Evolutionary conservation across 2,329 filamentous ascomycete genomes (phyloP).

Genomic region (Colletotrichum cereale): DNA sequence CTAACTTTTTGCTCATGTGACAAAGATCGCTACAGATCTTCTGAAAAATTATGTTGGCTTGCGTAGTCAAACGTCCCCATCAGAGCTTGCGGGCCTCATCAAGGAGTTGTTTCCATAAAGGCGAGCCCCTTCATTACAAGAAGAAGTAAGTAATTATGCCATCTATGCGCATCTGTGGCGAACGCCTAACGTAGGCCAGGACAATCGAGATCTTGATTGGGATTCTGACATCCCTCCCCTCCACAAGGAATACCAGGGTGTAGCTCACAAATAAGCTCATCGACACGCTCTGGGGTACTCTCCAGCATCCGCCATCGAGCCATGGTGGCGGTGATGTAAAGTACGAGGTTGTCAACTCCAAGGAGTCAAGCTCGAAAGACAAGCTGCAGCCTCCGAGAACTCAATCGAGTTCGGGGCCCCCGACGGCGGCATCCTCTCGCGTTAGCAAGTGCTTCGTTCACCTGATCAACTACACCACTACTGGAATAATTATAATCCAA

Average conservation of each 20-base stretch:
- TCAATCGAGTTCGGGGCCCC: constrained; percentile 56
- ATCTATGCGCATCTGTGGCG: neutral
- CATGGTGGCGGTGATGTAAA: constrained; percentile 57
- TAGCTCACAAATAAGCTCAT: constrained; percentile 64
- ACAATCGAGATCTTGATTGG: constrained; percentile 55
- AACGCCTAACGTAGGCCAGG: constrained; percentile 41
- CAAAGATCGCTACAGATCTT: constrained; percentile 50
- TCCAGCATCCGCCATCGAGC: constrained; percentile 65
- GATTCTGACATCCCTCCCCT: constrained; percentile 54
- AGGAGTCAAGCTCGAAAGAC: constrained; percentile 38
- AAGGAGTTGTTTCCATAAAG: constrained; percentile 43
- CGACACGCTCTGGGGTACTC: constrained; percentile 64
- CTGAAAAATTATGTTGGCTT: constrained; percentile 49
- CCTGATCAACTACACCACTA: constrained; percentile 53
- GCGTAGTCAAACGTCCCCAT: constrained; percentile 45
- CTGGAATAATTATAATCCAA: constrained; percentile 81
- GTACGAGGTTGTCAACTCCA: constrained; percentile 50
- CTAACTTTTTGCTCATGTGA: constrained; percentile 49
- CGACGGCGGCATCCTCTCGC: constrained; percentile 52
- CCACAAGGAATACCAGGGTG: constrained; percentile 49
- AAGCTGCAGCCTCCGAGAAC: constrained; percentile 49
- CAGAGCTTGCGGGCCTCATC: constrained; percentile 49
- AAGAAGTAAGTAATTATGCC: constrained; percentile 52
- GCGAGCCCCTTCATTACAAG: constrained; percentile 69
- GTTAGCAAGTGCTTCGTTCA: constrained; percentile 51